Evolutionary conservation across 768 basidiomycete species (phyloP).

Genomic region (Imleria badia): DNA sequence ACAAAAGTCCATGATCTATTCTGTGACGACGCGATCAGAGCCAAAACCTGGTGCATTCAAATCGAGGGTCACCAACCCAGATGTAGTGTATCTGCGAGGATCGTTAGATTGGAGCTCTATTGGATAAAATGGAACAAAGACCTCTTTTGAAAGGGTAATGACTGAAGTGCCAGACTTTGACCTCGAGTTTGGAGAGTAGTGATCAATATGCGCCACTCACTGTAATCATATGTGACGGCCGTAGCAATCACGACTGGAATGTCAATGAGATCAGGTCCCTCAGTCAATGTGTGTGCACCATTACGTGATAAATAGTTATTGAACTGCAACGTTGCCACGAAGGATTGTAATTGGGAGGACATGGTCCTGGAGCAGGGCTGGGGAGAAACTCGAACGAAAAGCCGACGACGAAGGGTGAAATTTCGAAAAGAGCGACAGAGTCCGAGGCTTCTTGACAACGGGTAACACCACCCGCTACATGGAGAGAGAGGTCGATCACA

Average conservation of each 20-base stretch:
- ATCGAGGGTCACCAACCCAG: slow-evolving; percentile 15
- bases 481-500: too few species aligned
- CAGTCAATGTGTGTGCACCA: not conserved
- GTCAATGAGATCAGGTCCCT: not conserved
- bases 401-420: not conserved
- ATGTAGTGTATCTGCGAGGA: slow-evolving; percentile 10
- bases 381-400: too few species aligned
- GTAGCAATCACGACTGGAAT: slow-evolving; percentile 11
- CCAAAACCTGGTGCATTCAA: not conserved
- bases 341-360: slow-evolving; percentile 10
- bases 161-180: slow-evolving; percentile 2
- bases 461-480: too few species aligned
- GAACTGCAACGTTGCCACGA: slow-evolving; percentile 8
- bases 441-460: too few species aligned
- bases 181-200: not conserved
- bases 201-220: slow-evolving; percentile 6
- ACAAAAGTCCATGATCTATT: slow-evolving; percentile 17
- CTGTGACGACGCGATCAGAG: slow-evolving; percentile 7
- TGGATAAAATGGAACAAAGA: not conserved
- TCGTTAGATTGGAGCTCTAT: not conserved
- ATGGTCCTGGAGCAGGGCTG: not conserved
- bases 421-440: too few species aligned
- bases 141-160: slow-evolving; percentile 18
- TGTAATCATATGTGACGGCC: slow-evolving; percentile 19
- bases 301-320: slow-evolving; percentile 9